Evolutionary conservation across 257 asterid genomes (phyloP).

Genomic region (Mentha longifolia): DNA sequence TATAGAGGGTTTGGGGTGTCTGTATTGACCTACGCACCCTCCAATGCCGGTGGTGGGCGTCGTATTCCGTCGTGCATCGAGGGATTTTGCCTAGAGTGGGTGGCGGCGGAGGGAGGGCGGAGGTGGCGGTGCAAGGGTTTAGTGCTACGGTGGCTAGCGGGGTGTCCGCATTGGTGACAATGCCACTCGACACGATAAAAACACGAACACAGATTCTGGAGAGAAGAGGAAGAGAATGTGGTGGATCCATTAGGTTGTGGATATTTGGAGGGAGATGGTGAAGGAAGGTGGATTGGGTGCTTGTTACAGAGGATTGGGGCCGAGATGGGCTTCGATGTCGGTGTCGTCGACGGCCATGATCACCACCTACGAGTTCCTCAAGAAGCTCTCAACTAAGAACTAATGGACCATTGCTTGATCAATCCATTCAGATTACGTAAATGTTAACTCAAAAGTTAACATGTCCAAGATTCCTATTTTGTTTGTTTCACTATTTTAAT

Average conservation of each 20-base stretch:
- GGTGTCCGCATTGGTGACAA: constrained; percentile 80
- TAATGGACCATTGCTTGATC: constrained; percentile 48
- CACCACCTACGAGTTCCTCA: constrained; percentile 93
- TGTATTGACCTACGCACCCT: constrained; percentile 84
- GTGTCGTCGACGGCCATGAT: constrained; percentile 93
- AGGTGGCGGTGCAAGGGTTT: constrained; percentile 73
- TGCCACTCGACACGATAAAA: constrained; percentile 92
- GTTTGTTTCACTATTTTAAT: no score
- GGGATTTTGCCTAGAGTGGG: constrained; percentile 63
- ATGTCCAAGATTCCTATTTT: no score
- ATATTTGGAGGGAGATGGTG: constrained; percentile 67
- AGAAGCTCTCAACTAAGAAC: constrained; percentile 75
- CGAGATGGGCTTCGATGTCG: constrained; percentile 97
- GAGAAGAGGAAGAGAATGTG: constrained; percentile 44
- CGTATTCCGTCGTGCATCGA: constrained; percentile 73
- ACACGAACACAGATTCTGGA: constrained; percentile 90
- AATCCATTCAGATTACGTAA: background rate
- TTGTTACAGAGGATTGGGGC: constrained; percentile 91
- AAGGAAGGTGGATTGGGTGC: constrained; percentile 90
- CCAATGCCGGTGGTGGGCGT: constrained; percentile 98
- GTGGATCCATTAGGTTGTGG: constrained; percentile 42
- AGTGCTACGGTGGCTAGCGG: constrained; percentile 96
- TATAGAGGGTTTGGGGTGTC: constrained; percentile 96
- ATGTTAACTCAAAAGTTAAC: no score
- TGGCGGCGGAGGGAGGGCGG: constrained; percentile 61